A percentile compares a stretch with the other conserved stretches of the same genome.
Conservation (phyloP, 2,329 filamentous ascomycete genomes). For the Volutella citrinella region DNA sequence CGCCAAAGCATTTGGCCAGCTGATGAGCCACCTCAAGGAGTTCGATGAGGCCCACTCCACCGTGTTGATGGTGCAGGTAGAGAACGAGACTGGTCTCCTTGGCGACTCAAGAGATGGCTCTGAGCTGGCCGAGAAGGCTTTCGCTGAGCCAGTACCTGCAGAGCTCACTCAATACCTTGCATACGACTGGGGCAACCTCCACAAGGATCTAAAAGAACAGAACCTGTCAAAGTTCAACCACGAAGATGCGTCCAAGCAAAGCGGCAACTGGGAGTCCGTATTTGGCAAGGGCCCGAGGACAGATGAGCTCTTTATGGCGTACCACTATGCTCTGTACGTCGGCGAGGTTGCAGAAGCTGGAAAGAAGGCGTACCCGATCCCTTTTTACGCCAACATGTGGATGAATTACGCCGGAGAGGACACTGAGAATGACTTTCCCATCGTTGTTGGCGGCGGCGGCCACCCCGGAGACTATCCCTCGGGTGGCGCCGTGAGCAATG, state of each 20-base stretch:
- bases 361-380: slow-evolving; percentile 20
- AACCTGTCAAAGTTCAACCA: not conserved
- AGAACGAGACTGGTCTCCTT: slow-evolving; percentile 48
- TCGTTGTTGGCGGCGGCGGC: slow-evolving; percentile 24
- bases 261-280: slow-evolving; percentile 22
- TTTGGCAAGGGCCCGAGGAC: slow-evolving; percentile 24
- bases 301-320: slow-evolving; percentile 29
- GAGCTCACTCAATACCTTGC: slow-evolving; percentile 7
- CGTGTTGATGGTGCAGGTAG: slow-evolving; percentile 51
- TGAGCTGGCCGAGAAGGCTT: slow-evolving; percentile 30
- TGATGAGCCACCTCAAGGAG: slow-evolving; percentile 32
- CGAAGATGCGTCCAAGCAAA: not conserved
- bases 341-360: slow-evolving; percentile 24
- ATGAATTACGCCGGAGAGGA: slow-evolving; percentile 20
- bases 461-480: slow-evolving; percentile 29
- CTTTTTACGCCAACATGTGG: slow-evolving; percentile 27
- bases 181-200: slow-evolving; percentile 7
- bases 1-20: slow-evolving; percentile 22
- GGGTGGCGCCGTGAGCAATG: slow-evolving; percentile 21
- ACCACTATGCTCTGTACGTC: slow-evolving; percentile 25
- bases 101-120: slow-evolving; percentile 45
- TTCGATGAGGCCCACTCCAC: slow-evolving; percentile 42
- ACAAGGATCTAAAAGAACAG: slow-evolving; percentile 4
- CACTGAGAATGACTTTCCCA: slow-evolving; percentile 17
- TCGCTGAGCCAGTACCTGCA: slow-evolving; percentile 7